Conservation (phyloP, 768 basidiomycete genomes). For the Fistulinella prunicolor region DNA sequence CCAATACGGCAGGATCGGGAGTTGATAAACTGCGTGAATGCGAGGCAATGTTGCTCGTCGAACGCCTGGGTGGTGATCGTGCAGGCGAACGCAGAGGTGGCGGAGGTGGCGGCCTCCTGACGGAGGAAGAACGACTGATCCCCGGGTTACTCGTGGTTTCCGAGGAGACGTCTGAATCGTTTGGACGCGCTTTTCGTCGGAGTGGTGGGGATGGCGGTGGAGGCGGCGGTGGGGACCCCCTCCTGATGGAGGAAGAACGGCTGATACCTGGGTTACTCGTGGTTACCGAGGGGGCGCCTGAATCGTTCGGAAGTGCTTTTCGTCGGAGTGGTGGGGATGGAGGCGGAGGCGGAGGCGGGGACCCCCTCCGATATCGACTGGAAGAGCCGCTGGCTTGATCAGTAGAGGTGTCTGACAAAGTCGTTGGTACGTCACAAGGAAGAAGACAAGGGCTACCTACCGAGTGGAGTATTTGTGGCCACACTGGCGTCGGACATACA, state of each 20-base stretch:
- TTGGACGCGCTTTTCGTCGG: background rate
- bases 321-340: background rate
- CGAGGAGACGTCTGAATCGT: too few species aligned
- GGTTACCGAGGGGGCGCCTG: too few species aligned
- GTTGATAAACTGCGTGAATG: background rate
- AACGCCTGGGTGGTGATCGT: background rate
- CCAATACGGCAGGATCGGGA: background rate
- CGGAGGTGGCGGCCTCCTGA: constrained; percentile 5
- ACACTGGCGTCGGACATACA: background rate
- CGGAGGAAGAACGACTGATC: background rate
- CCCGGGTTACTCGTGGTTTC: too few species aligned
- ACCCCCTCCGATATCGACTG: background rate
- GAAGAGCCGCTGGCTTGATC: background rate
- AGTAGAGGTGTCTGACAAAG: background rate
- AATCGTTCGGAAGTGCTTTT: background rate
- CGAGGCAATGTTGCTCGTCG: background rate
- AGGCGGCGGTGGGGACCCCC: constrained; percentile 5
- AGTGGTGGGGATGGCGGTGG: too few species aligned
- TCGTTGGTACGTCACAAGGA: background rate
- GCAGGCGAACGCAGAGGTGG: constrained; percentile 2
- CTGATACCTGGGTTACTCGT: background rate
- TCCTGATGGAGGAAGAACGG: constrained; percentile 2
- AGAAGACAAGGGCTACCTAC: background rate
- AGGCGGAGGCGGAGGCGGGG: constrained; percentile 1
- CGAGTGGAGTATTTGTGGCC: background rate